Evolutionary conservation across 2,329 filamentous ascomycete genomes (phyloP).

Genomic region (Niveomyces coronatus): DNA sequence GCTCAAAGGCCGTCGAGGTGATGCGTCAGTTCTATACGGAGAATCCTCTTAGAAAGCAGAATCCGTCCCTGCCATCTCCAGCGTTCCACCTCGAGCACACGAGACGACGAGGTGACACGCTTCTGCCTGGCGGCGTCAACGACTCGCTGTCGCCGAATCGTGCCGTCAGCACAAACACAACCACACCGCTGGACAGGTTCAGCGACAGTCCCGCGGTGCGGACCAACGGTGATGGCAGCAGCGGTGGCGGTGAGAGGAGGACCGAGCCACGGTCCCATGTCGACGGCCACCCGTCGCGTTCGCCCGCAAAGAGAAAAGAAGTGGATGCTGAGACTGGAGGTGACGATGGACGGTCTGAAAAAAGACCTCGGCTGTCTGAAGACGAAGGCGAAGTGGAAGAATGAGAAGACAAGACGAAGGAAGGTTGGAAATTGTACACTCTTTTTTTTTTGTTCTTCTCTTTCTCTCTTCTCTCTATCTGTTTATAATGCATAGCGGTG

Average conservation of each 20-base stretch:
- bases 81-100: conserved; percentile 47
- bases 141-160: conserved; percentile 26
- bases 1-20: conserved; percentile 62
- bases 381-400: conserved; percentile 39
- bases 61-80: conserved; percentile 42
- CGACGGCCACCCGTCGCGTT: conserved; percentile 22
- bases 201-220: conserved; percentile 37
- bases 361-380: conserved; percentile 34
- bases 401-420: conserved; percentile 11
- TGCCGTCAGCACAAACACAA: not conserved
- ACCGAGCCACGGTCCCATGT: conserved; percentile 18
- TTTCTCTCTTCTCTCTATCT: not conserved
- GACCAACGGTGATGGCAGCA: conserved; percentile 30
- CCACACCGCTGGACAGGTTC: conserved; percentile 38
- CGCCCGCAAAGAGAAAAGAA: conserved; percentile 34
- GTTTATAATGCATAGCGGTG: conserved; percentile 7
- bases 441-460: not conserved
- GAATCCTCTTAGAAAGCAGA: conserved; percentile 50
- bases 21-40: conserved; percentile 61
- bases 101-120: conserved; percentile 35
- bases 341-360: conserved; percentile 28
- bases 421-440: not conserved
- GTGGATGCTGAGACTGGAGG: conserved; percentile 22
- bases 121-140: too few species aligned
- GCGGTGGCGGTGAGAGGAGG: conserved; percentile 21